Percentiles rank a stretch among this genome's conserved stretches.
Conservation (phyloP, 2,329 filamentous ascomycete species). For the Neonectria neomacrospora region DNA sequence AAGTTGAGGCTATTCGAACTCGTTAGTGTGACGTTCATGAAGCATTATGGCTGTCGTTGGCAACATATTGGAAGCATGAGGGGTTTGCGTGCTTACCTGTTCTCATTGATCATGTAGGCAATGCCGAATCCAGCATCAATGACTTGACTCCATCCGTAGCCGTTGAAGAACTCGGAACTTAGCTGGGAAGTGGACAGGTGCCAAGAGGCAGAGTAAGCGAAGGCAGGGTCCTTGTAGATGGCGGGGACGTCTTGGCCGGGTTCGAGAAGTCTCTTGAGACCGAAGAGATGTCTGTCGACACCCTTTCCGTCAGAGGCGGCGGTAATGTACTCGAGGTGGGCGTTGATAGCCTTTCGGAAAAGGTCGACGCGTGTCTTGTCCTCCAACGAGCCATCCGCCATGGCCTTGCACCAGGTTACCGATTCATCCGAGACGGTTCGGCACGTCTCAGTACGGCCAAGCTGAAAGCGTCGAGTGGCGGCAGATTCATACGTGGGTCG, state of each 20-base stretch:
- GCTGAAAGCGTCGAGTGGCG: conserved; percentile 93
- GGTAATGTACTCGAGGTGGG: conserved; percentile 90
- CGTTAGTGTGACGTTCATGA: conserved; percentile 24
- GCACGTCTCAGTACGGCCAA: conserved; percentile 95
- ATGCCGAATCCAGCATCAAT: conserved; percentile 96
- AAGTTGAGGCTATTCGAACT: conserved; percentile 82
- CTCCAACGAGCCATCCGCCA: conserved; percentile 74
- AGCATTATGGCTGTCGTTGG: background rate
- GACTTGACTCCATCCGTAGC: conserved; percentile 98
- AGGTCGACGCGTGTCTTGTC: conserved; percentile 75
- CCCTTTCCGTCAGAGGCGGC: conserved; percentile 92
- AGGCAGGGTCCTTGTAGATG: conserved; percentile 90
- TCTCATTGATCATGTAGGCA: conserved; percentile 99
- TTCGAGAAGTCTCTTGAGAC: conserved; percentile 88
- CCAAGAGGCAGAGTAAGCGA: conserved; percentile 85
- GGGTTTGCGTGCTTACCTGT: conserved; percentile 69
- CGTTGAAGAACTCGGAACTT: conserved; percentile 97
- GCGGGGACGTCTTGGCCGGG: conserved; percentile 83
- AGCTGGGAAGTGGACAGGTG: conserved; percentile 90
- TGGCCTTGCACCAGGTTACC: conserved; percentile 88
- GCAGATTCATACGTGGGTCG: conserved; percentile 98
- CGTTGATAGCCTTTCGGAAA: conserved; percentile 83
- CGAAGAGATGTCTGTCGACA: conserved; percentile 96
- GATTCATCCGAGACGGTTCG: conserved; percentile 91
- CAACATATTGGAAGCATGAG: background rate